These are phyloP conservation scores for Penicillium malachiteum DNA, from an alignment of 495 filamentous ascomycete species.

Conservation along the genomic window DNA sequence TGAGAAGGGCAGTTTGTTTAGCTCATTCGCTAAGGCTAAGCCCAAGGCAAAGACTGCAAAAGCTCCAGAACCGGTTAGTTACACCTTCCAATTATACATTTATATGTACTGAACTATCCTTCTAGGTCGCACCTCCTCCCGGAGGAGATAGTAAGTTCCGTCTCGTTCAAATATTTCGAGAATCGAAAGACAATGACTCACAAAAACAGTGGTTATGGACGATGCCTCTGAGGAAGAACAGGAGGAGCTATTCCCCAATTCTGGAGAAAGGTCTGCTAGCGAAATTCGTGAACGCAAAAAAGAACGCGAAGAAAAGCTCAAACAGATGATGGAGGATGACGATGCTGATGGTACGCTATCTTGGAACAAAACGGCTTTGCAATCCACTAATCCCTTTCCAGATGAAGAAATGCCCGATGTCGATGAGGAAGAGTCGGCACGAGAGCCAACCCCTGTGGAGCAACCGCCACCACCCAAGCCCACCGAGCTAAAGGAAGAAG, in stretches of 20 bases:
- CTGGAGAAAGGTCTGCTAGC: constrained; percentile 33
- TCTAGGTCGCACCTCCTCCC: constrained; percentile 25
- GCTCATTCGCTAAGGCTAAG: constrained; percentile 80
- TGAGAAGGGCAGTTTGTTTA: constrained; percentile 68
- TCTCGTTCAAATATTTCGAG: background rate
- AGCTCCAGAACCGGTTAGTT: constrained; percentile 24
- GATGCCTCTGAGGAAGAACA: constrained; percentile 75
- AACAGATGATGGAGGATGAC: constrained; percentile 86
- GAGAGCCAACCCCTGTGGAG: constrained; percentile 53
- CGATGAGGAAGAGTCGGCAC: constrained; percentile 41
- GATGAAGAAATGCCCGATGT: constrained; percentile 52
- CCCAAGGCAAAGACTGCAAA: constrained; percentile 56
- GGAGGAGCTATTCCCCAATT: constrained; percentile 56
- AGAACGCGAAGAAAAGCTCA: constrained; percentile 70
- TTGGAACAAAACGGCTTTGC: background rate
- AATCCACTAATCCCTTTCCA: constrained; percentile 10
- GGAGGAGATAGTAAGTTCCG: constrained; percentile 54
- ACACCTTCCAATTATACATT: background rate
- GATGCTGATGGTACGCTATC: constrained; percentile 40
- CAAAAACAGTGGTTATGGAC: constrained; percentile 33
- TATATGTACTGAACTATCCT: constrained; percentile 5
- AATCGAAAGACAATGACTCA: constrained; percentile 13
- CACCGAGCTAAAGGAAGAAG: constrained; percentile 40
- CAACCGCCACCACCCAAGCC: constrained; percentile 40
- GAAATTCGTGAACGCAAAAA: constrained; percentile 57